Base-by-base conservation (phyloP, 495 filamentous ascomycete species). In the Hyaloscypha hepaticicola region DNA sequence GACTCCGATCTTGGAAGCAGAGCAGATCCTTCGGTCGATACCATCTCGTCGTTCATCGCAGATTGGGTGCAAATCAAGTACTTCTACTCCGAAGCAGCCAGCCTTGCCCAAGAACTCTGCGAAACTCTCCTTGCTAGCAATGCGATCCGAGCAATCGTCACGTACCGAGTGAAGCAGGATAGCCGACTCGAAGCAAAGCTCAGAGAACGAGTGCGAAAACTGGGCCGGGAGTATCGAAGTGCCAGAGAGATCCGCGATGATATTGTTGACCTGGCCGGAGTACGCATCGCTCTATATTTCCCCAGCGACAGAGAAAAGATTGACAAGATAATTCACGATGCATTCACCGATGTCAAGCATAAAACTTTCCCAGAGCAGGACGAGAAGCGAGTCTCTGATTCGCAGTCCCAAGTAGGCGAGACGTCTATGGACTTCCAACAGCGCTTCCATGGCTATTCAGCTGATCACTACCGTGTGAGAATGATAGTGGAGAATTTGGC, bases 391-490 rank as follows among this genome's bases (percentile, higher is more conserved):
- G 3, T 21, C 5, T 3, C 34, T 51, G n/a, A 8, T 21, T 4
- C 28, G 12, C 4, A 12, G 24, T 59, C 56, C 19, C 6, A 16
- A 3, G 14, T 33, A 19, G 55, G 22, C 11, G 51, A 24, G 22
- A 11, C 12, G 7, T 7, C 29, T n/a, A 11, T n/a, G 6, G 58
- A 53, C 12, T 60, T 33, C 49, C 24, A 52, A 29, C 62, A 38
- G 58, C 65, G 60, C 56, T 65, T 69, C 57, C 53, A 60, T 22
- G 69, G 71, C 9, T 73, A 73, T 58, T 59, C 29, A 0, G 71
- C 69, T 24, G 50, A 64, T n/a, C 71, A 71, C 33, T 73, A 73
- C 51, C 62, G 69, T 16, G 68, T 66, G 16, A 19, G 28, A 1
- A 61, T 69, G 52, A 63, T 51, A 34, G 34, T 29, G 11, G 41